Evolutionary conservation across 2,329 filamentous ascomycete species (phyloP).

Genomic region (Colletotrichum cuscutae): DNA sequence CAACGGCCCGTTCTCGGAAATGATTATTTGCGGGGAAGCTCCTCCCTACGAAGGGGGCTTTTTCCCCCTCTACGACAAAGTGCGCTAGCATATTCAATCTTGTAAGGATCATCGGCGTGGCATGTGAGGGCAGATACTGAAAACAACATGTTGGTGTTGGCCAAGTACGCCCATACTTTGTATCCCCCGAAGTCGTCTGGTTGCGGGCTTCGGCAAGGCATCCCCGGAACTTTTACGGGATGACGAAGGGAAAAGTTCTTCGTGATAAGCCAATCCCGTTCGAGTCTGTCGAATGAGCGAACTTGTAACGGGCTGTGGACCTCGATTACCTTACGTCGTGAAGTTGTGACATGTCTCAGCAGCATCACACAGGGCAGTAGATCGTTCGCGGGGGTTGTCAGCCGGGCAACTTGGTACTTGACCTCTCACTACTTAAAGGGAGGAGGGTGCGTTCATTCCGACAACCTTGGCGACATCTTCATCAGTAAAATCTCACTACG

Average conservation of each 20-base stretch:
- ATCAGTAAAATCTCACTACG: background rate
- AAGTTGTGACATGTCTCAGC: background rate
- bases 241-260: background rate
- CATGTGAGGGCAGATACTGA: background rate
- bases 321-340: background rate
- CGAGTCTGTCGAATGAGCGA: background rate
- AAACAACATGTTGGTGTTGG: background rate
- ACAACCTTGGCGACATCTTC: background rate
- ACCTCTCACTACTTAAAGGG: background rate
- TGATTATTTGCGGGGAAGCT: background rate
- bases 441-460: background rate
- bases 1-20: background rate
- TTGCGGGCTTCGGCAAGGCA: background rate
- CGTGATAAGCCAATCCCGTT: background rate
- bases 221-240: background rate
- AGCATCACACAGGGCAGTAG: background rate
- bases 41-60: background rate
- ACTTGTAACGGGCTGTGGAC: background rate
- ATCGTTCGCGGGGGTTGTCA: background rate
- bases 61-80: accelerated
- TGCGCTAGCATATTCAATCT: too few relatives aligned
- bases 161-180: background rate
- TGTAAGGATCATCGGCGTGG: background rate
- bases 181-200: background rate
- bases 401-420: background rate